Conservation (phyloP, 2,329 filamentous ascomycete genomes). For the Fusarium siculi region DNA sequence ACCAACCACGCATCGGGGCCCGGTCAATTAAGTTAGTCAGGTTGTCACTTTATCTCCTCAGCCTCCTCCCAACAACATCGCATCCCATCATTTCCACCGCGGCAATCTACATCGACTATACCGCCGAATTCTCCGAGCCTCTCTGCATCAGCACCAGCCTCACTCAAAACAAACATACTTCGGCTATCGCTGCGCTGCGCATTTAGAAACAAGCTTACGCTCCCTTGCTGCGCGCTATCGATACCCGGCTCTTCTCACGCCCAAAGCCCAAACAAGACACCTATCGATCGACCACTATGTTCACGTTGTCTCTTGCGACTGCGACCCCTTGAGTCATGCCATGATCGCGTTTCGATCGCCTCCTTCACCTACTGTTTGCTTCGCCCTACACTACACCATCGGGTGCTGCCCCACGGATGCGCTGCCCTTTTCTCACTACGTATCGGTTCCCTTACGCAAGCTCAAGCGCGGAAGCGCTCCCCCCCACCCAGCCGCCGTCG, state of each 20-base stretch:
- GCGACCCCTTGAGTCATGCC: slow-evolving; percentile 43
- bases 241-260: slow-evolving; percentile 16
- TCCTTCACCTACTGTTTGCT: slow-evolving; percentile 34
- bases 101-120: slow-evolving; percentile 18
- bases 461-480: slow-evolving; percentile 24
- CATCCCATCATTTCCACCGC: background rate
- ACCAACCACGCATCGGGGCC: slow-evolving; percentile 26
- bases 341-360: slow-evolving; percentile 42
- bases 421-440: slow-evolving; percentile 28
- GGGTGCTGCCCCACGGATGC: slow-evolving; percentile 34
- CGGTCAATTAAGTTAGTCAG: slow-evolving; percentile 13
- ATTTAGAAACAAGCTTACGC: slow-evolving; percentile 16
- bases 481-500: slow-evolving; percentile 33
- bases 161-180: background rate
- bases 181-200: slow-evolving; percentile 9
- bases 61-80: slow-evolving; percentile 28
- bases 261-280: slow-evolving; percentile 12
- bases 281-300: slow-evolving; percentile 37
- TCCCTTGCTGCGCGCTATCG: slow-evolving; percentile 31
- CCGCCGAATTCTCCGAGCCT: background rate
- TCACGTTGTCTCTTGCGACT: slow-evolving; percentile 34
- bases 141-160: slow-evolving; percentile 8
- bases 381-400: slow-evolving; percentile 33
- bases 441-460: slow-evolving; percentile 27
- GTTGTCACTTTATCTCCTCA: slow-evolving; percentile 27